phyloP scores from a whole-genome alignment of 345 rosid genomes.

The Acer yangbiense region DNA sequence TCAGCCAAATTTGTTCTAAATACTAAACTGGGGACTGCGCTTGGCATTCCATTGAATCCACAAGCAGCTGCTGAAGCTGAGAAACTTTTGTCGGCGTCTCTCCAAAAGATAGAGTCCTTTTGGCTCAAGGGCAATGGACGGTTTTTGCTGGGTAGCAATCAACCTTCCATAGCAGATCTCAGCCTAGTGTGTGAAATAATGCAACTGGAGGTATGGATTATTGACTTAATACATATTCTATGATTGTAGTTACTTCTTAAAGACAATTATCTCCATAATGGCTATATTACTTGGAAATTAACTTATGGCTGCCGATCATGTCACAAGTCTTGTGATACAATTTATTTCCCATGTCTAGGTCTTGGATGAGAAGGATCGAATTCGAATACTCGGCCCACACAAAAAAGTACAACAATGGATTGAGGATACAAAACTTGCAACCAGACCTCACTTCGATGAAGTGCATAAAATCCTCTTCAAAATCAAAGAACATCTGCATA shows the following conservation, averaged over 20 bases:
- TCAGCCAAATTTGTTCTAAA: constrained; percentile 56
- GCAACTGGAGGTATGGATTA: constrained; percentile 66
- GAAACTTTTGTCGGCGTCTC: constrained; percentile 53
- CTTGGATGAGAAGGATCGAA: constrained; percentile 63
- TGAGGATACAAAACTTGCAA: constrained; percentile 62
- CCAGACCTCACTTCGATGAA: constrained; percentile 75
- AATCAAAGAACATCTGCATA: constrained; percentile 42
- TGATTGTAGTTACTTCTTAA: neutral
- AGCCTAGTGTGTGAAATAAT: constrained; percentile 80
- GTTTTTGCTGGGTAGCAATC: constrained; percentile 72
- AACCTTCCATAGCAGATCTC: constrained; percentile 84
- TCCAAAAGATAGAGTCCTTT: constrained; percentile 60
- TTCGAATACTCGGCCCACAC: constrained; percentile 54
- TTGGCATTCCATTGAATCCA: constrained; percentile 56
- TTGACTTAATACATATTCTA: neutral
- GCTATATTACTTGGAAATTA: neutral
- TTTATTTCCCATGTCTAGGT: constrained; percentile 42
- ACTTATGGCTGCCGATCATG: neutral
- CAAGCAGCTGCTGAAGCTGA: constrained; percentile 69
- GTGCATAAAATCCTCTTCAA: constrained; percentile 55
- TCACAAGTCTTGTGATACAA: neutral
- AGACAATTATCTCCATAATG: neutral
- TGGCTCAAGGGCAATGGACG: constrained; percentile 79
- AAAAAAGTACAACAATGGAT: constrained; percentile 81
- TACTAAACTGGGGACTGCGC: constrained; percentile 48